A percentile compares a stretch with the other conserved stretches of the same genome.
phyloP scores from a whole-genome alignment of 2,329 filamentous ascomycete species.

The Aureobasidium sp. region DNA sequence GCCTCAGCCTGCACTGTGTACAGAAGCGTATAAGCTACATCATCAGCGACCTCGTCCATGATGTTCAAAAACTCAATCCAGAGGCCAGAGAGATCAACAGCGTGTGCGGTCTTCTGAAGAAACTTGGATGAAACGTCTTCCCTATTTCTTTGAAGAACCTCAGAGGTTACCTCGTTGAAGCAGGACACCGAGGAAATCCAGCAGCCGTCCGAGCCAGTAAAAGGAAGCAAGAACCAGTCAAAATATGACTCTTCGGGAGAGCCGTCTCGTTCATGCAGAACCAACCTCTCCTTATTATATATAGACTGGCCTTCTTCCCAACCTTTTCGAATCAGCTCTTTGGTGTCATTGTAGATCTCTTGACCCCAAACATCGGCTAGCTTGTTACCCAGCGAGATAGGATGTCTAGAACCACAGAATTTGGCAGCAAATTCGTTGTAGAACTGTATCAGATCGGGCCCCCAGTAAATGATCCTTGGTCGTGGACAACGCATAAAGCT shows the following conservation, averaged over 20 bases:
- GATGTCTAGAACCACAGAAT: background rate
- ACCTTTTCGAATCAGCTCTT: background rate
- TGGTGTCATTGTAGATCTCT: background rate
- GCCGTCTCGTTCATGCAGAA: background rate
- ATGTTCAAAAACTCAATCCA: conserved; percentile 16
- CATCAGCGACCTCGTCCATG: conserved; percentile 11
- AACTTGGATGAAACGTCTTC: background rate
- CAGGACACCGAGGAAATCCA: background rate
- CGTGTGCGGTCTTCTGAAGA: background rate
- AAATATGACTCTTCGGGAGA: conserved; percentile 4
- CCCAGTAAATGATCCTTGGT: conserved; percentile 9
- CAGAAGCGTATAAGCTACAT: conserved; percentile 15
- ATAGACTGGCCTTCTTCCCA: background rate
- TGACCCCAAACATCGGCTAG: background rate
- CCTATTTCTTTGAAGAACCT: background rate
- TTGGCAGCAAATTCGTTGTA: conserved; percentile 6
- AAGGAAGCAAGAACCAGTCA: conserved; percentile 3
- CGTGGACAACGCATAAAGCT: background rate
- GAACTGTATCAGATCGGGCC: background rate
- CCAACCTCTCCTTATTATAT: background rate
- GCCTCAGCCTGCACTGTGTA: conserved; percentile 13
- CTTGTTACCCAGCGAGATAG: background rate
- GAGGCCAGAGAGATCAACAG: conserved; percentile 10
- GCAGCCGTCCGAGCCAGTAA: background rate
- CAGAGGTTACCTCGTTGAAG: conserved; percentile 5